Percentiles rank a stretch among this genome's conserved stretches.
phyloP scores from a whole-genome alignment of 768 basidiomycete species.

The Leccinum subtestaceum region DNA sequence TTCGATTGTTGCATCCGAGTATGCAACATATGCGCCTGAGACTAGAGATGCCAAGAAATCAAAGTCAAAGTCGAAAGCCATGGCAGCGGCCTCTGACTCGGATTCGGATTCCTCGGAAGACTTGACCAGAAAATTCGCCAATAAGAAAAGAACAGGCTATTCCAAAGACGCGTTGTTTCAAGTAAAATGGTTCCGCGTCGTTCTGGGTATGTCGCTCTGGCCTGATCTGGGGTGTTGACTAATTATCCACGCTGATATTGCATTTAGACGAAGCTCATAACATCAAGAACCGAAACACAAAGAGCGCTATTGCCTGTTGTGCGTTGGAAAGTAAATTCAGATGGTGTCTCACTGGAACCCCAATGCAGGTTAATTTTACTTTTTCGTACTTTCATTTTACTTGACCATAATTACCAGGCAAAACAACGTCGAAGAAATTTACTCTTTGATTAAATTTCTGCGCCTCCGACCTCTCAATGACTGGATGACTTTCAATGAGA shows the following conservation, averaged over 20 bases:
- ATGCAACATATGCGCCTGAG: conserved; percentile 47
- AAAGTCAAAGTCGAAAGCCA: conserved; percentile 34
- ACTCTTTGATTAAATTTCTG: conserved; percentile 85
- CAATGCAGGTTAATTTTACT: conserved; percentile 45
- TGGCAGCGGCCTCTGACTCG: conserved; percentile 27
- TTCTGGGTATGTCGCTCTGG: conserved; percentile 58
- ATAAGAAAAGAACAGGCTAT: conserved; percentile 45
- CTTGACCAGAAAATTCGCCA: conserved; percentile 39
- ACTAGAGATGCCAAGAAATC: conserved; percentile 53
- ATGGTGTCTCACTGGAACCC: conserved; percentile 88
- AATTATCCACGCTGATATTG: background rate
- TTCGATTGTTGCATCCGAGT: conserved; percentile 78
- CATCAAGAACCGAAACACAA: conserved; percentile 84
- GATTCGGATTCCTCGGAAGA: conserved; percentile 38
- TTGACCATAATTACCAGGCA: conserved; percentile 45
- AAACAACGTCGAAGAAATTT: conserved; percentile 89
- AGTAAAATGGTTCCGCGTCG: conserved; percentile 80
- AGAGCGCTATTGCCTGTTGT: conserved; percentile 75
- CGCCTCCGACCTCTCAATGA: conserved; percentile 78
- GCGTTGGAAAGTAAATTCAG: conserved; percentile 73
- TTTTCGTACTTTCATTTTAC: background rate
- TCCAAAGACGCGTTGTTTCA: conserved; percentile 66
- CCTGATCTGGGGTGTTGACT: background rate
- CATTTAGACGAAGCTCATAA: conserved; percentile 87
- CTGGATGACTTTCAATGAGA: conserved; percentile 73